Conservation (phyloP, 192 early-diverging fungal species). For the Dissophora ornata region DNA sequence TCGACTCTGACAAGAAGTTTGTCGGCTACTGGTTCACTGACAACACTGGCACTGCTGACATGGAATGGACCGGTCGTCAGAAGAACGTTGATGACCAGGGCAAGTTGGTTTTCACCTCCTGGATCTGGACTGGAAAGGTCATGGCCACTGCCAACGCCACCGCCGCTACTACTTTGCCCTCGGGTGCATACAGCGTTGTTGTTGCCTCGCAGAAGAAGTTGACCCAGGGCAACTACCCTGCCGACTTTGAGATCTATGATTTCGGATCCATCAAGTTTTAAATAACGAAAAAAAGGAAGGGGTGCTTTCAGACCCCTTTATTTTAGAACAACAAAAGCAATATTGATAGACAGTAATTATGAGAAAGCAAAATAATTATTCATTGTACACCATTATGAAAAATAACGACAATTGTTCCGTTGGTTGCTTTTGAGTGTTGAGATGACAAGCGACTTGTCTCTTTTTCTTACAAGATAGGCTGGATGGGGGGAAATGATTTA, state of each 20-base stretch:
- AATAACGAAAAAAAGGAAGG: too few relatives aligned
- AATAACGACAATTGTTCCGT: too few relatives aligned
- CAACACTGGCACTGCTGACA: conserved; percentile 1
- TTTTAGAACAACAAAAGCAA: too few relatives aligned
- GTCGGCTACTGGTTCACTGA: conserved; percentile 16
- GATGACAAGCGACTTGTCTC: too few relatives aligned
- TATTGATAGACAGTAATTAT: too few relatives aligned
- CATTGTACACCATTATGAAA: conserved; percentile 1
- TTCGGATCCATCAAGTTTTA: conserved; percentile 16
- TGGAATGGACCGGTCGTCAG: conserved; percentile 16
- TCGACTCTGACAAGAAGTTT: conserved; percentile 19
- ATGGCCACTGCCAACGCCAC: conserved; percentile 11
- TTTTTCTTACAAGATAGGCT: too few relatives aligned
- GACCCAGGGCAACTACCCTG: conserved; percentile 32
- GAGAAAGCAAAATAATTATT: background rate
- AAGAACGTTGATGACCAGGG: conserved; percentile 25
- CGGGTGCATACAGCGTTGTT: conserved; percentile 26
- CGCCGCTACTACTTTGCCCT: background rate
- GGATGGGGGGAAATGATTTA: too few relatives aligned
- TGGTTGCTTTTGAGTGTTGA: too few relatives aligned
- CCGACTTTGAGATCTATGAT: conserved; percentile 35
- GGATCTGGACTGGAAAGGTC: conserved; percentile 38
- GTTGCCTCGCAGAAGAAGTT: conserved; percentile 46
- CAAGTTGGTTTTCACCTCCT: conserved; percentile 7
- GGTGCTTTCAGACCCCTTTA: too few relatives aligned